phyloP scores from a whole-genome alignment of 345 rosid species.

The Boechera retrofracta region DNA sequence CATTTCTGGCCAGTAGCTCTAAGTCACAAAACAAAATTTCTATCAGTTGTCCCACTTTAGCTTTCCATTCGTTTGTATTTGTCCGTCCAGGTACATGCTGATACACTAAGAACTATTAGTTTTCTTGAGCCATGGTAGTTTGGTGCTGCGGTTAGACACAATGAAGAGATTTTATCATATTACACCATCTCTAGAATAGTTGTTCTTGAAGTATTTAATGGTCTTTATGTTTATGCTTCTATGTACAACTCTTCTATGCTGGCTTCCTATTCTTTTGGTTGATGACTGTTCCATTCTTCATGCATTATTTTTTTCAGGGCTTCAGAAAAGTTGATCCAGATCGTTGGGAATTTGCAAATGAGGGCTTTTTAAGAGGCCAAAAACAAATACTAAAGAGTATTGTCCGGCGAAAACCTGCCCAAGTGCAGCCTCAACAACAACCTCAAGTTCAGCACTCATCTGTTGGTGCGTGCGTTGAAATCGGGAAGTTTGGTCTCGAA shows the following conservation, averaged over 20 bases:
- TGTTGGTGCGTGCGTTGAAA: conserved; percentile 81
- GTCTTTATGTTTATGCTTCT: conserved; percentile 17
- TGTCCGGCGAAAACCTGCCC: conserved; percentile 72
- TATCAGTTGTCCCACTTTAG: conserved; percentile 38
- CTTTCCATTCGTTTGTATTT: conserved; percentile 41
- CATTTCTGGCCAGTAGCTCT: conserved; percentile 43
- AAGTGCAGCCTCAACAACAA: conserved; percentile 59
- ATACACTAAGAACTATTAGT: conserved; percentile 36
- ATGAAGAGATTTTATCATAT: conserved; percentile 26
- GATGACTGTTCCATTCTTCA: conserved; percentile 24
- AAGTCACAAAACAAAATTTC: conserved; percentile 38
- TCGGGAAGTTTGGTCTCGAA: conserved; percentile 85
- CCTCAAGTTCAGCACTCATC: conserved; percentile 70
- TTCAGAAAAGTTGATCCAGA: conserved; percentile 92
- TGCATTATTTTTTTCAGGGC: conserved; percentile 56
- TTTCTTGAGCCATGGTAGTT: conserved; percentile 39
- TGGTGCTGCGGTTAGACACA: conserved; percentile 20
- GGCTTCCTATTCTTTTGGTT: conserved; percentile 27
- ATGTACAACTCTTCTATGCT: conserved; percentile 16
- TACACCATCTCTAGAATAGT: neutral
- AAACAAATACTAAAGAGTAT: conserved; percentile 71
- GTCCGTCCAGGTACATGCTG: conserved; percentile 40
- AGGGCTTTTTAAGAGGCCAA: conserved; percentile 85
- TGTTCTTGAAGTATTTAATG: neutral
- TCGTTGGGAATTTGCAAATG: conserved; percentile 90